A percentile compares a stretch with the other conserved stretches of the same genome.
These are phyloP conservation scores for Beauveria brongniartii DNA, from an alignment of 2,329 filamentous ascomycete species.

Conservation along the genomic window DNA sequence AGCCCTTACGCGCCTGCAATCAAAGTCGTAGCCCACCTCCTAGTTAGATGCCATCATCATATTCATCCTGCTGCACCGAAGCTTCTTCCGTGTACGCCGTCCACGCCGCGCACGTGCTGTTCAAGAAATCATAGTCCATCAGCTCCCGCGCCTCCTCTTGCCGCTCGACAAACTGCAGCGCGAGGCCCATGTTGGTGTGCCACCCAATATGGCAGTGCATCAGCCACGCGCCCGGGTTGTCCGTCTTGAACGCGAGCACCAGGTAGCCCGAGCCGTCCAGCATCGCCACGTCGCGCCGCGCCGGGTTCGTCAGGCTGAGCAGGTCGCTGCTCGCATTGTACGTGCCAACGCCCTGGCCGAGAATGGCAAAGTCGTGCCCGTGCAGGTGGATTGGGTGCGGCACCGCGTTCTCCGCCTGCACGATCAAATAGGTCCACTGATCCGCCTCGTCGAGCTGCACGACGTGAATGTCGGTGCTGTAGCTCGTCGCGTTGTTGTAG, in stretches of 20 bases:
- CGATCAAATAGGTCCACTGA: constrained; percentile 16
- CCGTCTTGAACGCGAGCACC: constrained; percentile 40
- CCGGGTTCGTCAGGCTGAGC: constrained; percentile 31
- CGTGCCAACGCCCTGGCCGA: constrained; percentile 14
- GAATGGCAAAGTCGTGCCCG: constrained; percentile 17
- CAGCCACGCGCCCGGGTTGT: constrained; percentile 13
- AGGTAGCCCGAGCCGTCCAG: constrained; percentile 36
- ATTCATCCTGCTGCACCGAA: too few species aligned
- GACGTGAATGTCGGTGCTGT: background rate
- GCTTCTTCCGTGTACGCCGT: background rate
- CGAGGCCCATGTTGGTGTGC: constrained; percentile 36
- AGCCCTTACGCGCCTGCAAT: too few species aligned
- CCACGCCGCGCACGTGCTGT: background rate
- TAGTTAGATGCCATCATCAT: too few species aligned
- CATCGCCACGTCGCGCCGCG: constrained; percentile 44
- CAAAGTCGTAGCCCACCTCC: too few species aligned
- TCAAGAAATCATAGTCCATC: background rate
- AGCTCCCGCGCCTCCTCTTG: background rate
- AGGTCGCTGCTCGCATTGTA: constrained; percentile 2
- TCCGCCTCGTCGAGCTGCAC: constrained; percentile 4
- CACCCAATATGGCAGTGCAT: constrained; percentile 46
- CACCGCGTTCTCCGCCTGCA: constrained; percentile 9
- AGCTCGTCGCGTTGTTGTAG: background rate
- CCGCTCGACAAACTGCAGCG: background rate
- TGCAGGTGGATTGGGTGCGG: constrained; percentile 18